These are phyloP conservation scores for Trichophyton benhamiae DNA, from an alignment of 2,329 filamentous ascomycete species.

Conservation along the genomic window DNA sequence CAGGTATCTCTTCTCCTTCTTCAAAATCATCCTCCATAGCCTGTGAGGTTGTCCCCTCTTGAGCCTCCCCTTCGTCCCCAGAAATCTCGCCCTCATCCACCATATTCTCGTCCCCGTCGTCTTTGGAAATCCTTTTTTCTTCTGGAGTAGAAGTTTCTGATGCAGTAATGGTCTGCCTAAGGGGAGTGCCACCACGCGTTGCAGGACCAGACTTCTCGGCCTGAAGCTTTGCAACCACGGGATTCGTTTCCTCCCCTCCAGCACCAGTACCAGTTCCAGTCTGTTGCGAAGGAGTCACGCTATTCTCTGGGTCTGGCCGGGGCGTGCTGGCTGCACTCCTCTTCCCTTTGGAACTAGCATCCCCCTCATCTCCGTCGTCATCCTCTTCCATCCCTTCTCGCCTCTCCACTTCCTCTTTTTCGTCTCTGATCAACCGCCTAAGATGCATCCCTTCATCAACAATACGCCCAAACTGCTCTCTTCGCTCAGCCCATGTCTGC, in stretches of 20 bases:
- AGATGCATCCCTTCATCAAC: conserved; percentile 85
- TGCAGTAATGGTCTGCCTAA: conserved; percentile 23
- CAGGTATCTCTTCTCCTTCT: conserved; percentile 39
- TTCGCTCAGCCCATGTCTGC: conserved; percentile 69
- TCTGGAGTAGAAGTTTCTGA: conserved; percentile 11
- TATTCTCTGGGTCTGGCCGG: conserved; percentile 36
- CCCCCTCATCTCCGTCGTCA: conserved; percentile 46
- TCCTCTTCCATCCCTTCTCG: conserved; percentile 64
- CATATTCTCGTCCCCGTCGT: conserved; percentile 50
- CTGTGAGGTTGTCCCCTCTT: conserved; percentile 37
- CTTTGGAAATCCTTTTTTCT: conserved; percentile 28
- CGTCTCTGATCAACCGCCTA: conserved; percentile 74
- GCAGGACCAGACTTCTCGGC: conserved; percentile 23
- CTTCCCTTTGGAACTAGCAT: conserved; percentile 38
- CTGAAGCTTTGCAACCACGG: conserved; percentile 14
- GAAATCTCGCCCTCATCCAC: conserved; percentile 38
- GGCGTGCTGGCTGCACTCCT: conserved; percentile 39
- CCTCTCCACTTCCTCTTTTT: conserved; percentile 87
- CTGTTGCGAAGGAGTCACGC: conserved; percentile 24
- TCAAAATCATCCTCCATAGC: conserved; percentile 47
- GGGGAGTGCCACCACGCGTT: conserved; percentile 25
- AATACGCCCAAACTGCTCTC: conserved; percentile 76
- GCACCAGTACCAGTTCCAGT: conserved; percentile 10
- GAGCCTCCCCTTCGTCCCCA: conserved; percentile 21
- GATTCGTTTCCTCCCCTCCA: conserved; percentile 9